A percentile compares a stretch with the other conserved stretches of the same genome.
phyloP scores from a whole-genome alignment of 129 eudicot species.

The Ambrosia trifida region DNA sequence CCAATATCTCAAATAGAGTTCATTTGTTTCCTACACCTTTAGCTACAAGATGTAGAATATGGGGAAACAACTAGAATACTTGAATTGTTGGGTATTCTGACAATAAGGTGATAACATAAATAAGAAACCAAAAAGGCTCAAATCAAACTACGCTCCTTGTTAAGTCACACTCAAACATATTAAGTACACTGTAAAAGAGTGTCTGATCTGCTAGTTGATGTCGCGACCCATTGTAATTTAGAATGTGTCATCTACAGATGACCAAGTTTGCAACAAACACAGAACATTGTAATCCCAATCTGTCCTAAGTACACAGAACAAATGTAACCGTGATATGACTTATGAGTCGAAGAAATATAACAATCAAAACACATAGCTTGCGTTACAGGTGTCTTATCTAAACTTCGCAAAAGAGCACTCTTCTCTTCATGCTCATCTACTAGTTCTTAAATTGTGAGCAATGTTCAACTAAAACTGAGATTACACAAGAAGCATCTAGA shows the following conservation, averaged over 20 bases:
- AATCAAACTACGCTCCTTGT: neutral
- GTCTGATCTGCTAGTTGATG: neutral
- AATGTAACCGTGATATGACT: neutral
- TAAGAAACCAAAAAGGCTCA: neutral
- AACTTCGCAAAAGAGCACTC: conserved; percentile 4
- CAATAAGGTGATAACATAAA: neutral
- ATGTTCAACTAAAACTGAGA: neutral
- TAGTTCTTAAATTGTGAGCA: neutral
- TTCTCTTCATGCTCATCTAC: conserved; percentile 15
- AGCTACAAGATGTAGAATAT: neutral
- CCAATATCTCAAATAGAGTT: neutral
- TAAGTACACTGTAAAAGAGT: neutral
- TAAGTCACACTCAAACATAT: neutral
- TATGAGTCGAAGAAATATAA: neutral
- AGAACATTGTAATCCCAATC: conserved; percentile 11
- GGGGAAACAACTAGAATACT: neutral
- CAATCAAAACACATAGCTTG: neutral
- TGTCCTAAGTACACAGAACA: conserved; percentile 1
- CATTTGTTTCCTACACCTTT: too few species aligned
- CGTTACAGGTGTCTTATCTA: neutral
- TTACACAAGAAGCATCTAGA: neutral
- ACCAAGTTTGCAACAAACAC: too few species aligned
- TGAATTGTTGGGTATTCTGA: neutral
- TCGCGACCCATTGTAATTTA: neutral
- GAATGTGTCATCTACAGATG: too few species aligned